phyloP scores from a whole-genome alignment of 2,329 filamentous ascomycete genomes.

The Exserohilum rostratum region DNA sequence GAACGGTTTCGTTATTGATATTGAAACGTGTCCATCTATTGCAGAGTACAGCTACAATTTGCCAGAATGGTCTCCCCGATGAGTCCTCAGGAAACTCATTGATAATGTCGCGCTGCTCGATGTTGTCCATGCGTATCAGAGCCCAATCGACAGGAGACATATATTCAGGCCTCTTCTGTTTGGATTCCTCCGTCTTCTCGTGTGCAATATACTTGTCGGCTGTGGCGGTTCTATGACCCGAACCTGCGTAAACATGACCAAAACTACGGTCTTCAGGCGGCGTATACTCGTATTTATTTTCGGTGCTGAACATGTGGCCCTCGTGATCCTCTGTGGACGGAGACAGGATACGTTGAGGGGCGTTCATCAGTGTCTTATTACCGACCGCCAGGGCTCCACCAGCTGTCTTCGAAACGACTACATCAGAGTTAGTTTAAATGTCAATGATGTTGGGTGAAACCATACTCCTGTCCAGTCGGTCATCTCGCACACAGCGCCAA shows the following conservation, averaged over 20 bases:
- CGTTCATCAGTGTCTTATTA: too few species aligned
- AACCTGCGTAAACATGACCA: too few species aligned
- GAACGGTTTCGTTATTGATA: neutral
- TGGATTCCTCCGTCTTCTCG: neutral
- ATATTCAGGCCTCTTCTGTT: neutral
- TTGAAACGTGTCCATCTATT: neutral
- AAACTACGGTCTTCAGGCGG: too few species aligned
- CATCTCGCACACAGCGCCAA: neutral
- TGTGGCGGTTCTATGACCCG: neutral
- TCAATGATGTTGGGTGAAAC: neutral
- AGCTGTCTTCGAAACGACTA: too few species aligned
- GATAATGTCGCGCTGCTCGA: neutral
- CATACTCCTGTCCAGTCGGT: neutral
- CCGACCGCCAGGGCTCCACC: too few species aligned
- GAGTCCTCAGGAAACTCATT: neutral
- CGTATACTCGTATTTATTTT: too few species aligned
- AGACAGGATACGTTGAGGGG: too few species aligned
- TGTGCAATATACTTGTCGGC: neutral
- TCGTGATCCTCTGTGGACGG: too few species aligned
- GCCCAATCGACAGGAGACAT: neutral
- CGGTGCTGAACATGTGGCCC: too few species aligned
- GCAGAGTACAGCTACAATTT: neutral
- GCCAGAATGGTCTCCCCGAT: neutral
- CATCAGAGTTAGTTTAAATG: too few species aligned
- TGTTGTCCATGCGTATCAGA: neutral